These are phyloP conservation scores for Epithemia pelagica DNA, from an alignment of 108 stramenopile species.

Conservation along the genomic window DNA sequence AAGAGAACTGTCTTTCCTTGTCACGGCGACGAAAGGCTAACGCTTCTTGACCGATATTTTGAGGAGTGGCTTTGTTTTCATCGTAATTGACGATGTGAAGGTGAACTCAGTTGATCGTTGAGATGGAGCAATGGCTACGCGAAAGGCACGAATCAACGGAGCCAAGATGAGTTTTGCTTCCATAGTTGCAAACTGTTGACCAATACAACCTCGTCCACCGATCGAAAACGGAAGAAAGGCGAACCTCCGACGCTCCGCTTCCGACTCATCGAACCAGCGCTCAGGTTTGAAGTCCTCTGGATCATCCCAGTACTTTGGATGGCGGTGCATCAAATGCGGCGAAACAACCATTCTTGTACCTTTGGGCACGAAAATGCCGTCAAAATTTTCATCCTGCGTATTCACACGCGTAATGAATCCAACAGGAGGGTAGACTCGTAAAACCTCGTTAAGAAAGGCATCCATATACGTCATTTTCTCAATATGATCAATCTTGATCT, in stretches of 20 bases:
- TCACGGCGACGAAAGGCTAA: too few relatives aligned
- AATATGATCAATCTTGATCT: slow-evolving; percentile 34
- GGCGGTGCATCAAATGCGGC: slow-evolving; percentile 41
- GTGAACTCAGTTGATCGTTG: slow-evolving; percentile 28
- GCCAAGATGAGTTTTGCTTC: slow-evolving; percentile 64
- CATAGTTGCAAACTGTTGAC: slow-evolving; percentile 48
- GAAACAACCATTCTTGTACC: slow-evolving; percentile 38
- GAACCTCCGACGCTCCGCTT: slow-evolving; percentile 15
- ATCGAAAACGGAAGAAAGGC: slow-evolving; percentile 59
- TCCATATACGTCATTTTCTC: slow-evolving; percentile 55
- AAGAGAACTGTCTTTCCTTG: too few relatives aligned
- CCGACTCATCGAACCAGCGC: slow-evolving; percentile 39
- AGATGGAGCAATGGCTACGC: slow-evolving; percentile 29
- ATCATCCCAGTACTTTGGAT: slow-evolving; percentile 54
- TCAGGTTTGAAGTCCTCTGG: slow-evolving; percentile 54
- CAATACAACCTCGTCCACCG: slow-evolving; percentile 53
- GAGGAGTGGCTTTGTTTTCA: slow-evolving; percentile 42
- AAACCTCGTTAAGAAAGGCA: slow-evolving; percentile 57
- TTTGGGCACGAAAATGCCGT: slow-evolving; percentile 35
- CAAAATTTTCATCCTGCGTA: slow-evolving; percentile 20
- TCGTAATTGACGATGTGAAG: slow-evolving; percentile 31
- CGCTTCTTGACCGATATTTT: slow-evolving; percentile 21
- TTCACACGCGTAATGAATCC: slow-evolving; percentile 30
- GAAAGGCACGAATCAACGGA: slow-evolving; percentile 34
- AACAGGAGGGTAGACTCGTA: slow-evolving; percentile 53